A percentile compares a stretch with the other conserved stretches of the same genome.
phyloP scores from a whole-genome alignment of 805 yeast species.

The Lipomyces sp. region DNA sequence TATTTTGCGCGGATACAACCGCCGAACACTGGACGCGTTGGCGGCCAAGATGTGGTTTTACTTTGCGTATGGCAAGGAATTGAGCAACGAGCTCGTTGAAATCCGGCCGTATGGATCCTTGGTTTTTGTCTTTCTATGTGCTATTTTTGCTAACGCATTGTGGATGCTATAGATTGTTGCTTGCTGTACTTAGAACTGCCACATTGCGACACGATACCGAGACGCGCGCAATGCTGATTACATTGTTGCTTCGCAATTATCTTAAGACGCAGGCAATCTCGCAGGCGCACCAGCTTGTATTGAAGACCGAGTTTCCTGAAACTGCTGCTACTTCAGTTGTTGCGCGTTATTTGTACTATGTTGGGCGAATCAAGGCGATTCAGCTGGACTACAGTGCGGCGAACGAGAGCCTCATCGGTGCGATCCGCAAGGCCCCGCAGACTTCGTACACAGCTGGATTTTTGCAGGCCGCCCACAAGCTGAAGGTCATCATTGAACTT shows the following conservation, averaged over 20 bases:
- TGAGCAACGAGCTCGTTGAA: constrained; percentile 48
- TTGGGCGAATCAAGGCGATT: constrained; percentile 86
- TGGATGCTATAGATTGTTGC: constrained; percentile 44
- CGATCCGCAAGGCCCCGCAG: constrained; percentile 94
- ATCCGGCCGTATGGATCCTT: constrained; percentile 57
- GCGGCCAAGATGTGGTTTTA: constrained; percentile 94
- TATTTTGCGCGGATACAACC: constrained; percentile 61
- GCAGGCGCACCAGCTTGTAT: constrained; percentile 84
- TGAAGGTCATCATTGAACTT: constrained; percentile 82
- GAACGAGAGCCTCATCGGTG: constrained; percentile 85
- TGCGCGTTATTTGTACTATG: constrained; percentile 86
- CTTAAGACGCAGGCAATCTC: constrained; percentile 73
- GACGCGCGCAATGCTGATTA: constrained; percentile 81
- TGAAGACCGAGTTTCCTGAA: constrained; percentile 84
- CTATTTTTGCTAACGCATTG: not conserved
- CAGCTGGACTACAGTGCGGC: constrained; percentile 92
- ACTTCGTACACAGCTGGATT: constrained; percentile 81
- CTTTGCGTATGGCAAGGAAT: constrained; percentile 72
- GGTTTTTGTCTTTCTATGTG: not conserved
- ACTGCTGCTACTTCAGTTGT: constrained; percentile 81
- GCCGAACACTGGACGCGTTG: constrained; percentile 79
- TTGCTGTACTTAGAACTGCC: constrained; percentile 77
- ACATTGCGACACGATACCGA: constrained; percentile 89
- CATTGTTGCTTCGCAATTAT: constrained; percentile 80
- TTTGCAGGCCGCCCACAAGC: constrained; percentile 82